Base-by-base conservation (phyloP, 1,284 basidiomycete species). In the Sporisorium sorghi region DNA sequence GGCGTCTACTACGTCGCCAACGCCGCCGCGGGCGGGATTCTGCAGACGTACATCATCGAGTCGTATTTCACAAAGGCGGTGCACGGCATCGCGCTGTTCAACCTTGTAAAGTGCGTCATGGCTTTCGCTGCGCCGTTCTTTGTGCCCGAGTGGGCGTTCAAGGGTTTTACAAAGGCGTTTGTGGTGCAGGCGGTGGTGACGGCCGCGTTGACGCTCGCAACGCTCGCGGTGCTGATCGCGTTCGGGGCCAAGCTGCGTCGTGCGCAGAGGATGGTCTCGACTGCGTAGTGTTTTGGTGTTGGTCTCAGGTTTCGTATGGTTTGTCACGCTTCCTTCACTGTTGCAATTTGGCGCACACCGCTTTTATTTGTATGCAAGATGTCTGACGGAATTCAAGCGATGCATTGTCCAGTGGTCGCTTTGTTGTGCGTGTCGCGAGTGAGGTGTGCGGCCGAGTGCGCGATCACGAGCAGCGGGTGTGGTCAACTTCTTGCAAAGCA, bases 21-120 rank as follows among this genome's bases (percentile, higher is more conserved):
- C 48, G 61, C 69, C 26, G 66, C 63, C 3, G 56, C 69, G 3
- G 55, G 67, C 6, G 67, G 72, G 39, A 59, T 68, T 33, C 19
- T 76, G 19, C 69, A 65, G 57, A 72, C 78, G 49, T 85, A 85
- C 72, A 83, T 85, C 28, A 73, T 85, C 62, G 85, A 86, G 65
- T 69, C 67, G 35, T 84, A 84, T 71, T 42, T 85, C 52, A 48
- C 68, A 17, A 61, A 75, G 37, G 74, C 77, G 0, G 83, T 83
- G 62, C 82, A 84, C 60, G 83, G 82, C 14, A 83, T 85, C 54
- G 83, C 84, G 23, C 80, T 82, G 33, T 86, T 85, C 74, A 82
- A 81, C 61, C 84, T 86, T 70, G 83, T 83, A 78, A 85, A 85
- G 78, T 80, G 76, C 58, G 76, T 81, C n/a, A 83, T 84, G 75